These are phyloP conservation scores for Blastobotrys indianensis DNA, from an alignment of 1,139 yeast species.

Conservation along the genomic window DNA sequence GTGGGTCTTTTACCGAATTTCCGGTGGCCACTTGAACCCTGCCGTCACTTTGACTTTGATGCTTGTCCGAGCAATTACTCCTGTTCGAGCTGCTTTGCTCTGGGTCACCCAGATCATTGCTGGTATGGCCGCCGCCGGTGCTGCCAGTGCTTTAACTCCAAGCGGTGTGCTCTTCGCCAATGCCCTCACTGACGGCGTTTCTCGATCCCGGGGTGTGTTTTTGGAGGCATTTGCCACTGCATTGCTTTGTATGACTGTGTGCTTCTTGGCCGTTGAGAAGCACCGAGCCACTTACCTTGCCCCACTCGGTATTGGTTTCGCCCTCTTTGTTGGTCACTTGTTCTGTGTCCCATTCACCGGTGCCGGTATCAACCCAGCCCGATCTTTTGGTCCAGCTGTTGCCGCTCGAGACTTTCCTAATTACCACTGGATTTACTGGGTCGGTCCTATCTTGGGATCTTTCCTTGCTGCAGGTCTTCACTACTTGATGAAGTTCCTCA, in stretches of 20 bases:
- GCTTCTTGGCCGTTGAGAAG: constrained; percentile 82
- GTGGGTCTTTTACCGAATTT: constrained; percentile 67
- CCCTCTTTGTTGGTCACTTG: constrained; percentile 78
- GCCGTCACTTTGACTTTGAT: constrained; percentile 74
- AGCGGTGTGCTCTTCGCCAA: constrained; percentile 72
- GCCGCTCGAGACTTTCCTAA: constrained; percentile 67
- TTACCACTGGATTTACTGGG: constrained; percentile 92
- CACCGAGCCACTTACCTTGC: constrained; percentile 72
- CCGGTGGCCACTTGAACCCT: constrained; percentile 90
- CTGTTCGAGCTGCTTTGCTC: constrained; percentile 64
- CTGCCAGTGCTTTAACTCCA: constrained; percentile 82
- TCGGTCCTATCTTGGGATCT: constrained; percentile 75
- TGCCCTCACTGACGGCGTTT: constrained; percentile 64
- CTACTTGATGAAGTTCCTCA: constrained; percentile 58
- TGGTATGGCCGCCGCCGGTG: constrained; percentile 92
- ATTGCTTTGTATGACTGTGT: constrained; percentile 66
- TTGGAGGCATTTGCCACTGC: constrained; percentile 79
- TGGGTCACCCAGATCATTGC: constrained; percentile 66
- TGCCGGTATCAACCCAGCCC: constrained; percentile 89
- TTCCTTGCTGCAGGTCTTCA: constrained; percentile 60
- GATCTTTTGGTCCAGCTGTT: constrained; percentile 79
- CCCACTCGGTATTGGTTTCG: constrained; percentile 76
- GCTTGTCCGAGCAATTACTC: constrained; percentile 66
- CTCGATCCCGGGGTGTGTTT: constrained; percentile 71
- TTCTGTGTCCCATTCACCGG: constrained; percentile 81